Conservation (phyloP, 768 basidiomycete genomes). For the Russula brevipes region DNA sequence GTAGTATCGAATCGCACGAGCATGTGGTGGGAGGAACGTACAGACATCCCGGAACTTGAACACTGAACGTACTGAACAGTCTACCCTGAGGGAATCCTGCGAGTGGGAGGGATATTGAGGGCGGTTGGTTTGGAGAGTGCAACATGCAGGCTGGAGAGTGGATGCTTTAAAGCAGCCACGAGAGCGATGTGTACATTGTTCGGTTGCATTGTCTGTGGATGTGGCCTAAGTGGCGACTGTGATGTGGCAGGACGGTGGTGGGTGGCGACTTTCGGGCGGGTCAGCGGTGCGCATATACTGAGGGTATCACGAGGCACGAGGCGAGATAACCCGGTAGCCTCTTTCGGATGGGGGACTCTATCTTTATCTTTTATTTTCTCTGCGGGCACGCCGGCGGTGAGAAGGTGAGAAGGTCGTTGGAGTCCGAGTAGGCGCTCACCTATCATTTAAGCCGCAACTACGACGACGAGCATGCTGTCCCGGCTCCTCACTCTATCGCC, state of each 20-base stretch:
- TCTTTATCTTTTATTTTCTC: neutral
- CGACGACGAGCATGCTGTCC: constrained; percentile 8
- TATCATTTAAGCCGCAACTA: constrained; percentile 1
- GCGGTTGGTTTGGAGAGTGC: too few relatives aligned
- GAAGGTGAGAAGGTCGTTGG: neutral
- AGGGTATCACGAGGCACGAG: too few relatives aligned
- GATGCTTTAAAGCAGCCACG: neutral
- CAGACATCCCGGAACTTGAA: constrained; percentile 6
- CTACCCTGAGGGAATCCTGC: neutral
- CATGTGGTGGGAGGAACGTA: neutral
- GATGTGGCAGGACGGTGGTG: neutral
- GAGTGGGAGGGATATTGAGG: neutral
- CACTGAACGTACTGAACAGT: neutral
- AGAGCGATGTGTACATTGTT: neutral
- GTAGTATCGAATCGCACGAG: neutral
- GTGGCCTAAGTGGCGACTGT: neutral
- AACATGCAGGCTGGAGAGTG: neutral
- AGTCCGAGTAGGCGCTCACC: constrained; percentile 8
- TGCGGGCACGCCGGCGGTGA: neutral
- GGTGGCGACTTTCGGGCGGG: too few relatives aligned
- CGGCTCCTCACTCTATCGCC: constrained; percentile 14
- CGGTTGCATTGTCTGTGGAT: neutral
- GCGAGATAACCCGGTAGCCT: neutral
- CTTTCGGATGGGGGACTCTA: neutral
- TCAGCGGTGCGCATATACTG: too few relatives aligned